Conservation (phyloP, 2,329 filamentous ascomycete genomes). For the Purpureocillium lavendulum region DNA sequence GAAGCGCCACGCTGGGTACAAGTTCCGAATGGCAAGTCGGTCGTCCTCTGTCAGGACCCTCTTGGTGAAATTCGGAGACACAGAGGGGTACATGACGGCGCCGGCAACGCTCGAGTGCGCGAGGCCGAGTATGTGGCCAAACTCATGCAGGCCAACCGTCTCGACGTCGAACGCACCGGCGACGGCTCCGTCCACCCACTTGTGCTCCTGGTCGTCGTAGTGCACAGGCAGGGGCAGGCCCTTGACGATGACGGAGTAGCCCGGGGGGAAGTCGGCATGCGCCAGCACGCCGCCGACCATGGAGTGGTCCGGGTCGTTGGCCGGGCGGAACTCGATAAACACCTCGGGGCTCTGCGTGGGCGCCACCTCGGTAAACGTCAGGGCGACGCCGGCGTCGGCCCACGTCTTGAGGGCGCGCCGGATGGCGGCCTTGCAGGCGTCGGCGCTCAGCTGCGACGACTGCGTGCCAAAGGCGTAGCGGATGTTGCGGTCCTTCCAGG, state of each 20-base stretch:
- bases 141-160: constrained; percentile 1
- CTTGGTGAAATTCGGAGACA: neutral
- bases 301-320: constrained; percentile 3
- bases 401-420: constrained; percentile 1
- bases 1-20: neutral
- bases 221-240: neutral
- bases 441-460: neutral
- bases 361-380: constrained; percentile 1
- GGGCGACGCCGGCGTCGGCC: neutral
- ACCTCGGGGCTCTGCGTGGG: neutral
- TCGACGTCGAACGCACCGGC: neutral
- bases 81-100: neutral
- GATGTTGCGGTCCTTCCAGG: constrained; percentile 3
- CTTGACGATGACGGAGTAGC: constrained; percentile 1
- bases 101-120: neutral
- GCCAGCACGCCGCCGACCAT: constrained; percentile 2
- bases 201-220: too few relatives aligned
- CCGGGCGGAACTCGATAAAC: constrained; percentile 1
- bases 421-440: neutral
- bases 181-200: constrained; percentile 1
- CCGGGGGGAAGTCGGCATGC: constrained; percentile 1
- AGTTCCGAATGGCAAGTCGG: neutral
- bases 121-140: neutral
- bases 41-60: neutral
- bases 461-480: neutral